Evolutionary conservation across 2,329 filamentous ascomycete species (phyloP).

Genomic region (Pestalotiopsis sp.): DNA sequence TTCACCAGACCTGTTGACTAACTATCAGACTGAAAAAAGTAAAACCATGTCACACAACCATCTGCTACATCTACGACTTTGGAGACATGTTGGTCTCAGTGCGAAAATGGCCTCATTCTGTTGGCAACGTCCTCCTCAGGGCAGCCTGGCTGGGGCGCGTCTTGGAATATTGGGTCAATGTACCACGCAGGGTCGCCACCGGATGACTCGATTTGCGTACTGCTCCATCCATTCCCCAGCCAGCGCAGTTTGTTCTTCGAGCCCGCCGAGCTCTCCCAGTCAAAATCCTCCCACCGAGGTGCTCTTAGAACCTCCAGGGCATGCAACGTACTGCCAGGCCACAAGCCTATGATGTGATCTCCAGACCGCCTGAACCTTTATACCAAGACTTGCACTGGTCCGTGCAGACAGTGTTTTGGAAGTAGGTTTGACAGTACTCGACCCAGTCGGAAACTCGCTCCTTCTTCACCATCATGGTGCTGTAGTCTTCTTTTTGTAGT

Average conservation of each 20-base stretch:
- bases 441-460: constrained; percentile 49
- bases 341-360: constrained; percentile 43
- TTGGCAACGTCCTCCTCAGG: constrained; percentile 32
- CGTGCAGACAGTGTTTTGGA: constrained; percentile 50
- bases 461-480: constrained; percentile 44
- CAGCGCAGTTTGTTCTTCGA: constrained; percentile 39
- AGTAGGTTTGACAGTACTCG: constrained; percentile 49
- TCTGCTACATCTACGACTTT: no score
- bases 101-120: constrained; percentile 32
- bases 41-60: no score
- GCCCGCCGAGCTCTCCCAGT: constrained; percentile 37
- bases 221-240: constrained; percentile 46
- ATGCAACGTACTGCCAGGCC: constrained; percentile 48
- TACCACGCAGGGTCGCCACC: constrained; percentile 33
- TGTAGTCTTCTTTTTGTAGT: constrained; percentile 49
- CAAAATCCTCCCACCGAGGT: constrained; percentile 50
- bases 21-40: no score
- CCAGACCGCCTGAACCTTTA: constrained; percentile 43
- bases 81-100: neutral
- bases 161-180: constrained; percentile 29
- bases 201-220: constrained; percentile 36
- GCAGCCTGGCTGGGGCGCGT: constrained; percentile 23
- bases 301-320: constrained; percentile 43
- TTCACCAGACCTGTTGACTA: no score
- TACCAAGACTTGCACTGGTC: constrained; percentile 58